Evolutionary conservation across 768 basidiomycete species (phyloP), one percentile per base, ranked within the genome.

Genomic region (Pisolithus orientalis): DNA sequence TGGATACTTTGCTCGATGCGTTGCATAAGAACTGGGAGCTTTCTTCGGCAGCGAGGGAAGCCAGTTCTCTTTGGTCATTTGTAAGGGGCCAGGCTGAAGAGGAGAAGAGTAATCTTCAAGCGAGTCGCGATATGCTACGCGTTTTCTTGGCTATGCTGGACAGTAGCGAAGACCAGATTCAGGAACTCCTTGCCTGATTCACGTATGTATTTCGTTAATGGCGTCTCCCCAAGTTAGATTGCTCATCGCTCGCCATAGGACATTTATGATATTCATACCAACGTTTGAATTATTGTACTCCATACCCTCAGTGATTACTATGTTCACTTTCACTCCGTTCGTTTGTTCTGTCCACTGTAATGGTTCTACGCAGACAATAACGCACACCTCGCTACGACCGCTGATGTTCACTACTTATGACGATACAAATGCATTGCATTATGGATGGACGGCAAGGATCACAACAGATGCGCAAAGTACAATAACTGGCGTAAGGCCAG

Each of bases 101-200:
- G 46, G 85, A 90, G 66, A 65, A 83, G 52, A 80, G 82, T 47
- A 66, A 75, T 54, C 66, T 90, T 38, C 73, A 69, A 53, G 73
- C 79, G 29, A 80, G 82, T 59, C 74, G 75, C 50, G 76, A 82
- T 57, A 73, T 77, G 57, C 64, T 90, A 46, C 66, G 74, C n/a
- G 69, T 83, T 51, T 68, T 90, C 50, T 68, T 87, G 61, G 72
- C 73, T 39, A 79, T 85, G 62, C 73, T 89, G 63, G 80, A 84
- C 58, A 78, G 70, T 48, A 67, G 59, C 55, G 68, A 66, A 51
- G 62, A 57, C 40, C 65, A 61, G 5, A 38, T 75, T 39, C 66
- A 59, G 37, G 28, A 51, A 25, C 48, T 60, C 9, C 60, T 63
- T 53, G 55, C 49, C 38, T 70, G 50, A 68, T 57, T 55, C 40